Conservation (phyloP, 2,329 filamentous ascomycete species). For the Tolypocladium tropicale region DNA sequence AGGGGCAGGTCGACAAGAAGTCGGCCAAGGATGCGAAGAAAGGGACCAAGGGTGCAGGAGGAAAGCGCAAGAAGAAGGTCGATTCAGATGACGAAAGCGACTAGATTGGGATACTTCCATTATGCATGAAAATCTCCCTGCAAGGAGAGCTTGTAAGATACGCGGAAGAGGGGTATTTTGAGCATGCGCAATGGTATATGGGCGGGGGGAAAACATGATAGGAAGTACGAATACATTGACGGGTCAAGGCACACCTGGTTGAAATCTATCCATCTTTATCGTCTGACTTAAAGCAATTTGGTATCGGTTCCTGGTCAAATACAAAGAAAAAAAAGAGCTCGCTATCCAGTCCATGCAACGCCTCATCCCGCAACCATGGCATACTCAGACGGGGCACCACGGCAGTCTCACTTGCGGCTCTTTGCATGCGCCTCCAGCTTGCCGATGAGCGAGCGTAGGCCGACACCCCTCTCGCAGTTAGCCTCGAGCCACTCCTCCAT, state of each 20-base stretch:
- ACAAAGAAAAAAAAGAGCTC: neutral
- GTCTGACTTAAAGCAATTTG: neutral
- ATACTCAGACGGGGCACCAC: neutral
- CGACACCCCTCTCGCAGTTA: conserved; percentile 71
- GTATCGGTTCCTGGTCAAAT: neutral
- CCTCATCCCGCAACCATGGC: neutral
- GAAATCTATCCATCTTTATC: neutral
- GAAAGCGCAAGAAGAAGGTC: conserved; percentile 24
- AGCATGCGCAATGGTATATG: too few species aligned
- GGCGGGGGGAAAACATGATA: too few species aligned
- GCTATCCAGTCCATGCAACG: neutral
- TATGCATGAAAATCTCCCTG: too few species aligned
- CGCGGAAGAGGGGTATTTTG: neutral
- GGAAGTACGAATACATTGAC: neutral
- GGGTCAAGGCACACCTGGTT: neutral
- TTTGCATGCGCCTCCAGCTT: conserved; percentile 46
- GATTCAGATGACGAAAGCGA: conserved; percentile 17
- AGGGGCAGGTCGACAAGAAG: conserved; percentile 72
- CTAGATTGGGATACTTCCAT: too few species aligned
- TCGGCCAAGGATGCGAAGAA: conserved; percentile 44
- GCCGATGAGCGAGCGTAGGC: conserved; percentile 59
- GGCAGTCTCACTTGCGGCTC: conserved; percentile 16
- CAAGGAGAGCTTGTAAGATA: too few species aligned
- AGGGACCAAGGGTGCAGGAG: conserved; percentile 4
- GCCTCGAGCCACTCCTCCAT: conserved; percentile 79